phyloP scores from a whole-genome alignment of 1,284 basidiomycete genomes.

The Boletus mariae region DNA sequence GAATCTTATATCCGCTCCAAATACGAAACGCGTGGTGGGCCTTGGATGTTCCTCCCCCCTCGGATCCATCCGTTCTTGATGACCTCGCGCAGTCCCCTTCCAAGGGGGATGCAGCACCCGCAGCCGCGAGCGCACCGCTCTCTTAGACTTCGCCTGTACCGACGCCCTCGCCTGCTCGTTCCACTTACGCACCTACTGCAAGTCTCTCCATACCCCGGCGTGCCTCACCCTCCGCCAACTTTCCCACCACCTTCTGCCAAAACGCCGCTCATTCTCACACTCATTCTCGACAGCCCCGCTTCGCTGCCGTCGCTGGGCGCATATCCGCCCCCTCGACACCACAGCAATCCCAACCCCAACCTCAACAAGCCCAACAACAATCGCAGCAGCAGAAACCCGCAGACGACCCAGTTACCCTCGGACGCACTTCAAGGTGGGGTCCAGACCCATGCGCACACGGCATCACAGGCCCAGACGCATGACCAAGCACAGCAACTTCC shows the following conservation, averaged over 20 bases:
- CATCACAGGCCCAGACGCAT: too few relatives aligned
- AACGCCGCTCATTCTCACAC: conserved; percentile 37
- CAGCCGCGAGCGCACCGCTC: conserved; percentile 17
- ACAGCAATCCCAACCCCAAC: conserved; percentile 28
- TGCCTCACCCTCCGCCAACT: conserved; percentile 24
- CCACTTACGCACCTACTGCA: conserved; percentile 31
- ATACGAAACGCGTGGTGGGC: conserved; percentile 95
- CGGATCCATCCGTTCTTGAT: conserved; percentile 81
- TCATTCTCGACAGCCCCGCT: conserved; percentile 25
- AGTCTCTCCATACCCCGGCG: conserved; percentile 32
- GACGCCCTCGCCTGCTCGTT: conserved; percentile 18
- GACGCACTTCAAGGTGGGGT: too few relatives aligned
- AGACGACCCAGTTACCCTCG: conserved; percentile 20
- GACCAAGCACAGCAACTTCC: too few relatives aligned
- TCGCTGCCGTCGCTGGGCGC: conserved; percentile 24
- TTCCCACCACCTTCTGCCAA: conserved; percentile 43
- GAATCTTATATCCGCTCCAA: conserved; percentile 98
- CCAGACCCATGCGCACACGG: too few relatives aligned
- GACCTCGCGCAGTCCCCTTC: conserved; percentile 30
- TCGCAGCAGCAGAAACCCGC: too few relatives aligned
- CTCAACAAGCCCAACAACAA: conserved; percentile 27
- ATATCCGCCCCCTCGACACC: conserved; percentile 21
- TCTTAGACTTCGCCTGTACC: conserved; percentile 18
- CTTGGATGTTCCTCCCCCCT: conserved; percentile 79
- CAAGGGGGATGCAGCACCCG: conserved; percentile 16